Evolutionary conservation across 306 rosid genomes (phyloP).

Genomic region (Dalbergia oliveri): DNA sequence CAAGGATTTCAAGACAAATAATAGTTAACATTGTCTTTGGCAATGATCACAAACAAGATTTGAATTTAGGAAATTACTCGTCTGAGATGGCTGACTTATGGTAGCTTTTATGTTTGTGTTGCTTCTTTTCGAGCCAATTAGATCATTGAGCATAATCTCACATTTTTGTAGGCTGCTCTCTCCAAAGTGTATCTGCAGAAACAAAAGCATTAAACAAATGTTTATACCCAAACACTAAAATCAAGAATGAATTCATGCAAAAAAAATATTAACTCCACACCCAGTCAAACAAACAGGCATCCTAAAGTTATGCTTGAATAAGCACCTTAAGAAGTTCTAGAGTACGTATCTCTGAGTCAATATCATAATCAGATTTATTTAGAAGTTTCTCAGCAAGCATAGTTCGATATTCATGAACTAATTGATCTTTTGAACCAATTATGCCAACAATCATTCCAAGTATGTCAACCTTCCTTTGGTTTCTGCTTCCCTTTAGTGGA

Average conservation of each 20-base stretch:
- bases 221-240: constrained; percentile 37
- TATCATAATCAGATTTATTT: constrained; percentile 95
- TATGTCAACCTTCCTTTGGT: constrained; percentile 90
- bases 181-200: constrained; percentile 90
- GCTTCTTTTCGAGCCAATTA: constrained; percentile 86
- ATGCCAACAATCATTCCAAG: constrained; percentile 98
- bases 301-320: constrained; percentile 11
- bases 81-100: constrained; percentile 63
- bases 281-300: constrained; percentile 36
- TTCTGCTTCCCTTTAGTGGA: constrained; percentile 90
- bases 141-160: constrained; percentile 95
- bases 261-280: constrained; percentile 30
- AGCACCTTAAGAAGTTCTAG: constrained; percentile 93
- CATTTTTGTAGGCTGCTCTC: constrained; percentile 98
- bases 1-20: constrained; percentile 35
- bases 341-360: constrained; percentile 92
- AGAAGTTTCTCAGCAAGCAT: constrained; percentile 99
- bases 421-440: constrained; percentile 95
- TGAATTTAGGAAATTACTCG: constrained; percentile 52
- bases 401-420: constrained; percentile 93
- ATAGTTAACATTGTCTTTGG: constrained; percentile 5
- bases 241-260: background rate
- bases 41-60: constrained; percentile 23
- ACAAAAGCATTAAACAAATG: constrained; percentile 42
- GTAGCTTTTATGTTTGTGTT: constrained; percentile 91